These are phyloP conservation scores for Toxicodendron radicans DNA, from an alignment of 345 rosid genomes.

Conservation along the genomic window DNA sequence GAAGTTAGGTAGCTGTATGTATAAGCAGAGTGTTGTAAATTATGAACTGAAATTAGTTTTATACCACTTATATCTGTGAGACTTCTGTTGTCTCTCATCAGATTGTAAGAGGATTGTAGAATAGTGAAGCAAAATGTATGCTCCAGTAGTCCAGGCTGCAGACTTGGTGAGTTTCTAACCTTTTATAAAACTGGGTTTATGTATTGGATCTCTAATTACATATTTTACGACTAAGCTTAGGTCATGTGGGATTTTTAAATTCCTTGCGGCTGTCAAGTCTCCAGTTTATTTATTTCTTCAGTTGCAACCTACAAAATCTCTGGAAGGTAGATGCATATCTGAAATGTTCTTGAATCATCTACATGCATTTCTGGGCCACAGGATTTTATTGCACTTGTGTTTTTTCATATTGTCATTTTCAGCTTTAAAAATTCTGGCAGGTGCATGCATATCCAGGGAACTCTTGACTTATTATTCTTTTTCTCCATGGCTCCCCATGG, in stretches of 20 bases:
- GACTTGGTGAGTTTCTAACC: constrained; percentile 2
- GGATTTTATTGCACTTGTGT: too few species aligned
- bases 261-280: background rate
- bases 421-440: background rate
- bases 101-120: constrained; percentile 16
- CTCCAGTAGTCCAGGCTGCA: background rate
- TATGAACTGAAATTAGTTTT: constrained; percentile 34
- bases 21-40: constrained; percentile 46
- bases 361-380: too few species aligned
- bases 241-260: background rate
- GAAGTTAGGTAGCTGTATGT: constrained; percentile 34
- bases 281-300: background rate
- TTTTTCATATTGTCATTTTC: background rate
- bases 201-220: background rate
- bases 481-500: too few species aligned
- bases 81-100: constrained; percentile 15
- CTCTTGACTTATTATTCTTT: background rate
- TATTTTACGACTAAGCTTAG: background rate
- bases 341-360: constrained; percentile 5
- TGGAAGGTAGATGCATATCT: background rate
- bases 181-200: background rate
- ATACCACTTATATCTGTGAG: constrained; percentile 17
- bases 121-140: background rate
- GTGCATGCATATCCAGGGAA: background rate
- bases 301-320: background rate